Conservation (phyloP, 306 rosid genomes). For the Sicyos baderoa region DNA sequence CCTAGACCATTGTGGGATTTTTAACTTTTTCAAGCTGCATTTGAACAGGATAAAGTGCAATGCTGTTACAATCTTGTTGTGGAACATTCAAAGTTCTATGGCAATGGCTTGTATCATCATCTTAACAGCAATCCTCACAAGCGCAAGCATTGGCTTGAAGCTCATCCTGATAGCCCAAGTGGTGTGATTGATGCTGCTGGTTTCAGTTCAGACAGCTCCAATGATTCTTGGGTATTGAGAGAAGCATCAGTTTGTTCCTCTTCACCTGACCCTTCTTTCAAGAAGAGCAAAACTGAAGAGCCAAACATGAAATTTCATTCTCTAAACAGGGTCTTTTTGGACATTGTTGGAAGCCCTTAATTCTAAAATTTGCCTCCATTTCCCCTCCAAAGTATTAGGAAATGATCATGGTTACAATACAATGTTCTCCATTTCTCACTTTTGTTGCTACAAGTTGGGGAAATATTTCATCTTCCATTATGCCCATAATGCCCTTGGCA, state of each 20-base stretch:
- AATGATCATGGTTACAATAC: conserved; percentile 7
- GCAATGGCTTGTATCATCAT: neutral
- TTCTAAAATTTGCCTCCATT: neutral
- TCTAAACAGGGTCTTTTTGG: conserved; percentile 12
- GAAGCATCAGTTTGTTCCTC: conserved; percentile 5
- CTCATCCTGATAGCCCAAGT: conserved; percentile 17
- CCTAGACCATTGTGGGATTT: conserved; percentile 14
- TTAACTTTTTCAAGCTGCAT: neutral
- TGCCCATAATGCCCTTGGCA: conserved; percentile 10
- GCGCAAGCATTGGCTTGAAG: neutral
- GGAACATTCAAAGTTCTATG: conserved; percentile 8
- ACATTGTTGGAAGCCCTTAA: conserved; percentile 16
- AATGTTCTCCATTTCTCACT: conserved; percentile 6
- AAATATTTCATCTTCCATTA: neutral
- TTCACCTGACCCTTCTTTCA: conserved; percentile 17
- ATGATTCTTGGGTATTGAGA: conserved; percentile 13
- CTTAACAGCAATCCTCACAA: neutral
- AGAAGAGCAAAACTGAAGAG: conserved; percentile 18
- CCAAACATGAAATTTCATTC: neutral
- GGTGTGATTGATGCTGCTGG: conserved; percentile 17
- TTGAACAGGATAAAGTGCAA: conserved; percentile 48
- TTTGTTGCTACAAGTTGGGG: no score
- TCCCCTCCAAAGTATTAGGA: conserved; percentile 12
- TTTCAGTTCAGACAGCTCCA: conserved; percentile 21
- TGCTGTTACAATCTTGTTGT: conserved; percentile 40